These are phyloP conservation scores for Oryza longistaminata DNA, from an alignment of 176 grass and related monocot species.

Conservation along the genomic window DNA sequence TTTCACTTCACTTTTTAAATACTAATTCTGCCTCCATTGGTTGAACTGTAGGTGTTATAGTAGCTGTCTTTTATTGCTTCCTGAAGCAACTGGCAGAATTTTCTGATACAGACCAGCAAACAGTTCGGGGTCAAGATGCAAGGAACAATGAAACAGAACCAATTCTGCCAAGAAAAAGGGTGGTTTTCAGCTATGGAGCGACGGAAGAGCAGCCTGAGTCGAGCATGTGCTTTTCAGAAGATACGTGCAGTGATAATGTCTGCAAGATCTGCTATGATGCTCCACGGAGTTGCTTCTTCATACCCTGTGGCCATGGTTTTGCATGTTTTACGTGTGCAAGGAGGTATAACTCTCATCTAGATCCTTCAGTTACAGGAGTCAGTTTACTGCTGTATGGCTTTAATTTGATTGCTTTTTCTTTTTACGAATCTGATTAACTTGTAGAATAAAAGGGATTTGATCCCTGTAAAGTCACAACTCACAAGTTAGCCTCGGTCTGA, in stretches of 20 bases:
- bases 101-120: neutral
- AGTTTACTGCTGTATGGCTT: neutral
- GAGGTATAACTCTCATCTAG: neutral
- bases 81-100: neutral
- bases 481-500: neutral
- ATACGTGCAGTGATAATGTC: neutral
- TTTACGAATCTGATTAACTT: neutral
- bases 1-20: neutral
- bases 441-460: neutral
- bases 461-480: neutral
- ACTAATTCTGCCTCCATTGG: neutral
- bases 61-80: neutral
- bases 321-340: conserved; percentile 27
- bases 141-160: neutral
- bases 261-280: conserved; percentile 34
- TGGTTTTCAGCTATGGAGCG: neutral
- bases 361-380: neutral
- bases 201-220: conserved; percentile 9
- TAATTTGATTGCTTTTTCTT: neutral
- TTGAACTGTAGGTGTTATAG: neutral
- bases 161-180: conserved; percentile 5
- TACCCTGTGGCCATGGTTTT: conserved; percentile 22
- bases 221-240: neutral
- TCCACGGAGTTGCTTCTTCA: conserved; percentile 31
- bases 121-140: neutral